phyloP scores from a whole-genome alignment of 352 stramenopile genomes.

The Halophytophthora batemanensis region DNA sequence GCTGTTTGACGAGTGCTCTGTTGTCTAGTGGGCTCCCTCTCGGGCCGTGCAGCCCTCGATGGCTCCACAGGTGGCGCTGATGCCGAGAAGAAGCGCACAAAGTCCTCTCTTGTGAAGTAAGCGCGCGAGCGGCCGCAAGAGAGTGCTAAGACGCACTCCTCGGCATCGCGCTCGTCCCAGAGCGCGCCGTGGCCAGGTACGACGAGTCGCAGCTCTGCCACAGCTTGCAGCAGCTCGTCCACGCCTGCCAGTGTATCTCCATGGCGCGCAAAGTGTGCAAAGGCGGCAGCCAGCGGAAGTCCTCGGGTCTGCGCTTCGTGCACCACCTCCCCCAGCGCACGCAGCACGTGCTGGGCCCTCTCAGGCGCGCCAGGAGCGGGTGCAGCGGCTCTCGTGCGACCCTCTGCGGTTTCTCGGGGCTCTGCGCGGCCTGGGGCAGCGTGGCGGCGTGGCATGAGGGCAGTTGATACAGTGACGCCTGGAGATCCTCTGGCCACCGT shows the following conservation, averaged over 20 bases:
- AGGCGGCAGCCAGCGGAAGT: conserved; percentile 48
- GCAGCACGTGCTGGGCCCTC: conserved; percentile 23
- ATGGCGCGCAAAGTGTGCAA: conserved; percentile 52
- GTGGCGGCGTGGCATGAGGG: no score
- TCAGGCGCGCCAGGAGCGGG: neutral
- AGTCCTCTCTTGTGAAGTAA: conserved; percentile 60
- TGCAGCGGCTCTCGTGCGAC: neutral
- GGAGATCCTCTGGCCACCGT: no score
- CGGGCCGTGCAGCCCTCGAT: neutral
- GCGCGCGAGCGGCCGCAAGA: conserved; percentile 33
- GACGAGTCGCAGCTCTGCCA: conserved; percentile 39
- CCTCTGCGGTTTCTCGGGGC: neutral
- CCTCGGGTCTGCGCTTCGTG: conserved; percentile 43
- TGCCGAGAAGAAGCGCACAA: conserved; percentile 39
- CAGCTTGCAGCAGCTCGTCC: conserved; percentile 47
- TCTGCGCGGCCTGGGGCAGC: conserved; percentile 13
- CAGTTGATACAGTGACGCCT: no score
- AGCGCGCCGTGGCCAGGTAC: conserved; percentile 11
- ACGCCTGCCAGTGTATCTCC: conserved; percentile 43
- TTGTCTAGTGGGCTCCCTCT: neutral
- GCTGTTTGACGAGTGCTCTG: neutral
- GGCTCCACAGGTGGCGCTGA: neutral
- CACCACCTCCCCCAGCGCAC: conserved; percentile 46
- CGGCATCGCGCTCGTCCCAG: conserved; percentile 43
- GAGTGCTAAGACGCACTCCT: conserved; percentile 41